Evolutionary conservation across 495 filamentous ascomycete genomes (phyloP), one percentile per base, ranked within the genome.

Genomic region (Friedmanniomyces simplex): DNA sequence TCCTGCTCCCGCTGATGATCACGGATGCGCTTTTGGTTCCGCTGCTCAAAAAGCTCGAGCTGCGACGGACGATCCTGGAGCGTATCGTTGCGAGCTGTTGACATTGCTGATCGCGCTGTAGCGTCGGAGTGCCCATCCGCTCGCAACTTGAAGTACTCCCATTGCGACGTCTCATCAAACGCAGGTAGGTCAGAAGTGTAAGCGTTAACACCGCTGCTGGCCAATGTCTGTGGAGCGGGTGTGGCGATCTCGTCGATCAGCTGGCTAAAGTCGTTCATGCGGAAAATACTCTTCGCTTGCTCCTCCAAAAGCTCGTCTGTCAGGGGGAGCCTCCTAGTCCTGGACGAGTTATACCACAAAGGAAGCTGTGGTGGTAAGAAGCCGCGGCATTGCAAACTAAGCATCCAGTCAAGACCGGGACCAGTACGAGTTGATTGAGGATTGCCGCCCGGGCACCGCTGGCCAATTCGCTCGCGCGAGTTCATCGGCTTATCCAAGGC

Each of bases 31-130:
- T 89, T 91, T 78, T 96, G 96, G 64, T 96, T 96, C 69, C 96
- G 91, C 72, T 96, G 91, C 70, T 96, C 91, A 42, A 96, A 82
- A 53, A 96, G 71, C 91, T 95, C 95, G 66, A 97, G 76, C 67
- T 97, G 91, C 91, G 95, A 95, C 73, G 96, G 91, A 70, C 96
- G 96, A 69, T 96, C 91, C 69, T 96, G 90, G 49, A 97, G 77
- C 41, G 91, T 91, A 69, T 95, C 89, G 66, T 91, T 95, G 28
- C 8, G 12, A 18, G 14, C 18, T 24, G 20, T 49, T 4, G 6
- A 25, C 26, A 8, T 32, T 52, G 4, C 49, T 8, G 32, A 1
- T 37, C 30, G 6, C 11, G 46, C 25, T 16, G 11, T 21, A 8
- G 3, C 46, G 13, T 16, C 16, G 46, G 46, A 24, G 6, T 12